Percentiles rank a stretch among this genome's conserved stretches.
Conservation (phyloP, 2,329 filamentous ascomycete species). For the Xylaria arbuscula region DNA sequence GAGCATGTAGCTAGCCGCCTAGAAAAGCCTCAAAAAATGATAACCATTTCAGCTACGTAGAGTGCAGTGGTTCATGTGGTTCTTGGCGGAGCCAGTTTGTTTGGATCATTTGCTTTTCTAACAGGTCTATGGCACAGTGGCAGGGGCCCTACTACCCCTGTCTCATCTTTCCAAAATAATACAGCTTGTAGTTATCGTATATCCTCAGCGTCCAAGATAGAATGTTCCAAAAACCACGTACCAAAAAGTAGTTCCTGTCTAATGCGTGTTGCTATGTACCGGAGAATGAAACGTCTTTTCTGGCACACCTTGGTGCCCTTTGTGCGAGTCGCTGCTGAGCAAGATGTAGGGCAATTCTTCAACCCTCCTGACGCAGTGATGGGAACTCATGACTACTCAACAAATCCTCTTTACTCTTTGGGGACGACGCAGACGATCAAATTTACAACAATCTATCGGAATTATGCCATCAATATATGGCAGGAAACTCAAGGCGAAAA, state of each 20-base stretch:
- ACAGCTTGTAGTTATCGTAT: not conserved
- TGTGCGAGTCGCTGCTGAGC: not conserved
- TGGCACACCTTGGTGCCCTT: not conserved
- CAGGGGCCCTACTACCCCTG: not conserved
- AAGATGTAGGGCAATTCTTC: constrained; percentile 33
- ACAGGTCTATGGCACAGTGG: not conserved
- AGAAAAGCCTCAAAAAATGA: not conserved
- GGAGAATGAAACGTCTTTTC: not conserved
- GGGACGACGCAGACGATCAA: constrained; percentile 38
- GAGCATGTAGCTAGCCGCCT: not conserved
- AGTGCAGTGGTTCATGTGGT: not conserved
- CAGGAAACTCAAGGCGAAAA: constrained; percentile 36
- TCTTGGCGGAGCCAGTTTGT: too few species aligned
- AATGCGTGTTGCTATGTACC: not conserved
- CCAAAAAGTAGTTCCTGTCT: not conserved
- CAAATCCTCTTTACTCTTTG: constrained; percentile 27
- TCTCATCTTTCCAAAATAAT: not conserved
- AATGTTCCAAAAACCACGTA: too few species aligned
- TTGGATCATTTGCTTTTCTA: not conserved
- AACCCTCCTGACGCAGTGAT: constrained; percentile 27
- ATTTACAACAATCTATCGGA: constrained; percentile 41
- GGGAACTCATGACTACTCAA: constrained; percentile 23
- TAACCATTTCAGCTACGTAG: too few species aligned
- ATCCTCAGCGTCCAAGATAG: too few species aligned
- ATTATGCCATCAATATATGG: constrained; percentile 46